Evolutionary conservation across 2,329 filamentous ascomycete genomes (phyloP), one percentile per base, ranked within the genome.

Genomic region (Ambrosiella cleistominuta): DNA sequence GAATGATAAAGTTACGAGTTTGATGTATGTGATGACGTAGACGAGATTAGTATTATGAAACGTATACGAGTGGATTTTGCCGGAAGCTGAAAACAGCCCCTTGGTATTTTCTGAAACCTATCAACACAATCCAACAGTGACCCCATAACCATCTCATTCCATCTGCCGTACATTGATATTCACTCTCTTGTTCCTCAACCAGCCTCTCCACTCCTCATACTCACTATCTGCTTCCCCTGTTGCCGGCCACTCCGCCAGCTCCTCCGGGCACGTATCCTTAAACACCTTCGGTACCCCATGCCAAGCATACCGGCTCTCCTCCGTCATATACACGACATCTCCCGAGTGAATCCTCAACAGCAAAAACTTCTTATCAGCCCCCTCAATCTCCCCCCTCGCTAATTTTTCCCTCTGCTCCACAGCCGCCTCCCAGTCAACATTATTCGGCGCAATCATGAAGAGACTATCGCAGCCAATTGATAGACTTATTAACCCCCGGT

Each of bases 101-200:
- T 27, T 27, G 4, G 27, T 27, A 27, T 27, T 27, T 3, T 27
- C 27, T 5, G 4, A 27, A 42, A 2, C 40, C 40, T 12, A n/a
- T 42, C n/a, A n/a, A 12, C 11, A 42, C 11, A 12, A 42, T 42
- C 11, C 3, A 11, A 42, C 40, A 42, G 11, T 42, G 11, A 12
- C 40, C n/a, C 40, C 40, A 11, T 45, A 7, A 60, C 1, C 17
- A 11, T 76, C 38, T 81, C 78, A 66, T 42, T 73, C 79, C 85
- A 96, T 94, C 70, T 97, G 91, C 62, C 91, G 77, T 8, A 96
- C 86, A 68, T 97, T 97, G 53, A 97, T 67, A 68, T 97, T 97
- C 65, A 97, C 81, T 62, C 91, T 77, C 71, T 96, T 96, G 53
- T 79, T 81, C 61, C 72, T 73, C 86, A 97, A 90, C 90, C 91